Conservation (phyloP, 2,329 filamentous ascomycete species). For the Hymenotorrendiella dingleyae region DNA sequence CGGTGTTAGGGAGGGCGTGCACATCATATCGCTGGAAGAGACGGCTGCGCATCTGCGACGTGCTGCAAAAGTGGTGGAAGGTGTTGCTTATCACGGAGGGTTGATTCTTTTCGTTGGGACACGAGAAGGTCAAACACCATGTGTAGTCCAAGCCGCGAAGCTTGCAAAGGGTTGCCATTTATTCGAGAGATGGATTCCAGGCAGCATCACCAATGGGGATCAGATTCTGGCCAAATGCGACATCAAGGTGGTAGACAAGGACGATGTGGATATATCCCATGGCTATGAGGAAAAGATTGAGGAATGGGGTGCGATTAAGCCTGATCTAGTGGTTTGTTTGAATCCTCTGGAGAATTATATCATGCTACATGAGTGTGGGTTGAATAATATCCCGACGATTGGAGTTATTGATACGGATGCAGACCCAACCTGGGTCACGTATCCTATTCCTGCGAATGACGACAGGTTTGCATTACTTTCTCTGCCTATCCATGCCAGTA, state of each 20-base stretch:
- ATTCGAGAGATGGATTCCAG: constrained; percentile 89
- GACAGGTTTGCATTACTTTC: constrained; percentile 59
- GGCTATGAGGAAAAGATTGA: constrained; percentile 62
- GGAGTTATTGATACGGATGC: constrained; percentile 91
- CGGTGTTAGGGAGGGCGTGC: constrained; percentile 79
- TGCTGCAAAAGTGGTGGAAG: constrained; percentile 85
- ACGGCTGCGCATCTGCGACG: constrained; percentile 87
- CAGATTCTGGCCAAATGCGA: constrained; percentile 69
- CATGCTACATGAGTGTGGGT: constrained; percentile 82
- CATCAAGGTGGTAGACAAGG: constrained; percentile 70
- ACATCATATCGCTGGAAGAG: constrained; percentile 87
- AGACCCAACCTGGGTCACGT: constrained; percentile 90
- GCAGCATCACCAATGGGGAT: constrained; percentile 86
- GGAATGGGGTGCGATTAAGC: constrained; percentile 62
- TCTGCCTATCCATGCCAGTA: not conserved
- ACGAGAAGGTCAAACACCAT: constrained; percentile 70
- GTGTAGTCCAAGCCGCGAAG: constrained; percentile 75
- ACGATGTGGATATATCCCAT: constrained; percentile 50
- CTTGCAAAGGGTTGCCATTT: constrained; percentile 77
- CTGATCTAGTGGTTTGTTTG: constrained; percentile 86
- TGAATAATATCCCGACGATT: constrained; percentile 87
- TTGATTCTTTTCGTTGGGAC: constrained; percentile 89
- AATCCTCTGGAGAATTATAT: constrained; percentile 92
- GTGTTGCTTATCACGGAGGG: constrained; percentile 75
- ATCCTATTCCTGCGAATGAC: constrained; percentile 94